phyloP scores from a whole-genome alignment of 148 eudicot species.

The Fagopyrum homotropicum region DNA sequence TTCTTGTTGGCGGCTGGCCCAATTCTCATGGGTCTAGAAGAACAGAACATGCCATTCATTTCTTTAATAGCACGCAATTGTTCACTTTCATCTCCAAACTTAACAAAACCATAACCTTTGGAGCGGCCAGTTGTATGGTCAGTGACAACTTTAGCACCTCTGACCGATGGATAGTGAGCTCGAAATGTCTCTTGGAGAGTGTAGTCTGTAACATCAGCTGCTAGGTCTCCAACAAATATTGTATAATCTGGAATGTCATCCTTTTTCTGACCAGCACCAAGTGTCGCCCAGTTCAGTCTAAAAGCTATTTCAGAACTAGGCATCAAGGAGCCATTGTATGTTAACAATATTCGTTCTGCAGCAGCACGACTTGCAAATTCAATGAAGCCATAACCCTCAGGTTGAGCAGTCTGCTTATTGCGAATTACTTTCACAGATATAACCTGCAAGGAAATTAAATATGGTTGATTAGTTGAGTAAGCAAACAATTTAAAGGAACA shows the following conservation, averaged over 20 bases:
- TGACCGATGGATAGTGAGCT: conserved; percentile 59
- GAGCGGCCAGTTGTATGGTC: conserved; percentile 80
- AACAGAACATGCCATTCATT: conserved; percentile 75
- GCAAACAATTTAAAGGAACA: neutral
- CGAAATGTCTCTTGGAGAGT: conserved; percentile 79
- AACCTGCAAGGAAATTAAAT: conserved; percentile 33
- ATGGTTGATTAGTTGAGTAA: neutral
- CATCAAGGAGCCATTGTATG: conserved; percentile 72
- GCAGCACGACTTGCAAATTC: conserved; percentile 76
- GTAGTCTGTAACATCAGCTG: conserved; percentile 84
- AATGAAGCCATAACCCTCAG: conserved; percentile 89
- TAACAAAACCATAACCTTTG: conserved; percentile 96
- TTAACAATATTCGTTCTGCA: conserved; percentile 58
- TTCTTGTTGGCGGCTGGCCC: conserved; percentile 97
- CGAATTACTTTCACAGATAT: conserved; percentile 64
- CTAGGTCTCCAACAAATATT: conserved; percentile 94
- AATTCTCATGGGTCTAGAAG: conserved; percentile 83
- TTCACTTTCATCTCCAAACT: conserved; percentile 84
- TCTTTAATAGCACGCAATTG: conserved; percentile 84
- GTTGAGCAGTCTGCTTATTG: conserved; percentile 62
- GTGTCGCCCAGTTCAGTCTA: conserved; percentile 86
- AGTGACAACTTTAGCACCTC: conserved; percentile 90
- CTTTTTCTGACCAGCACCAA: conserved; percentile 85
- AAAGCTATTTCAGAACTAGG: conserved; percentile 70
- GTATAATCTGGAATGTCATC: conserved; percentile 77